A percentile compares a stretch with the other conserved stretches of the same genome.
These are phyloP conservation scores for Gracilaria domingensis DNA, from an alignment of 23 red algal species.

Conservation along the genomic window DNA sequence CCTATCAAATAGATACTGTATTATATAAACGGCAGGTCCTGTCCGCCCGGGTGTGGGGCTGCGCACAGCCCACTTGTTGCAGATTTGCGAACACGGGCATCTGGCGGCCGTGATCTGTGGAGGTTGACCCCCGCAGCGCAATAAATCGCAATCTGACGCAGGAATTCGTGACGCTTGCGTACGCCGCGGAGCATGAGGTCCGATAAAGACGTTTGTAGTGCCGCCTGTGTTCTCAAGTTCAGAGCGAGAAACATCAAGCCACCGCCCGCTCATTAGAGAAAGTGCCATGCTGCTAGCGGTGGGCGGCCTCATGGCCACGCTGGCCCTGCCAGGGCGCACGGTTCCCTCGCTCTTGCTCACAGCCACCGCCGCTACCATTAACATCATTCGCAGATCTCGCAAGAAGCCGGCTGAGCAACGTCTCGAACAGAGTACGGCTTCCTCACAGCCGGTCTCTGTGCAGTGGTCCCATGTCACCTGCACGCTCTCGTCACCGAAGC, in stretches of 20 bases:
- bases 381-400: slow-evolving; percentile 1
- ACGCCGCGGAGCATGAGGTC: too few relatives aligned
- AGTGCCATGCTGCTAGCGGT: slow-evolving; percentile 50
- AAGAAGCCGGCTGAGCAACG: neutral
- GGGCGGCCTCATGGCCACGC: slow-evolving; percentile 63
- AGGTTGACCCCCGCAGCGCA: too few relatives aligned
- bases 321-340: slow-evolving; percentile 39
- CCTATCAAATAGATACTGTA: too few relatives aligned
- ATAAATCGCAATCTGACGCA: too few relatives aligned
- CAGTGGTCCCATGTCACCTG: slow-evolving; percentile 50
- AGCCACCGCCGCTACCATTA: slow-evolving; percentile 21
- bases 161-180: too few relatives aligned
- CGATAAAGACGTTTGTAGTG: too few relatives aligned
- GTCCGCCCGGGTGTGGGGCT: neutral
- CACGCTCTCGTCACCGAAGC: neutral
- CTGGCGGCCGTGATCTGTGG: too few relatives aligned
- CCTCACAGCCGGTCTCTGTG: neutral
- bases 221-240: neutral
- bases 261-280: neutral
- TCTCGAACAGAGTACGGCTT: neutral
- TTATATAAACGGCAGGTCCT: too few relatives aligned
- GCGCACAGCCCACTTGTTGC: too few relatives aligned
- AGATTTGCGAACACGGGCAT: too few relatives aligned
- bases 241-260: neutral
- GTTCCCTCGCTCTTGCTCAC: slow-evolving; percentile 44